These are phyloP conservation scores for Anacardium occidentale DNA, from an alignment of 345 rosid species.

Conservation along the genomic window DNA sequence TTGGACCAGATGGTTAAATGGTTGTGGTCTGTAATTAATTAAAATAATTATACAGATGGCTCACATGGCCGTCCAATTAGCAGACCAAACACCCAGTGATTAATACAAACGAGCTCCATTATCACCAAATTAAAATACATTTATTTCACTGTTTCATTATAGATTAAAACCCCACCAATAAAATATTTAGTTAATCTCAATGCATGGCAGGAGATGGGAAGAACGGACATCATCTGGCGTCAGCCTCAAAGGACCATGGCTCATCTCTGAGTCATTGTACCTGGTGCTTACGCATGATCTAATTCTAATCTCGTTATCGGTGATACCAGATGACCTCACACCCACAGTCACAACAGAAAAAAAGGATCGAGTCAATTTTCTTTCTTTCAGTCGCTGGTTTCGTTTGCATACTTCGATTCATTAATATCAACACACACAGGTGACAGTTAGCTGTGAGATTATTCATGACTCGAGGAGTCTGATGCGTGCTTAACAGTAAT, in stretches of 20 bases:
- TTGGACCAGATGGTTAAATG: conserved; percentile 3
- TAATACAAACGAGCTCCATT: neutral
- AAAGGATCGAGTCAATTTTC: too few relatives aligned
- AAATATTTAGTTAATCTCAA: too few relatives aligned
- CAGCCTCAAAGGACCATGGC: neutral
- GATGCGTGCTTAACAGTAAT: neutral
- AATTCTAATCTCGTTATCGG: conserved; percentile 12
- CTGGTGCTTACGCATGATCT: conserved; percentile 24
- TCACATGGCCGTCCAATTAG: neutral
- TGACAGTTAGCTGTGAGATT: too few relatives aligned
- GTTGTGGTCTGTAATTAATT: too few relatives aligned
- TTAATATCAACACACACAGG: neutral
- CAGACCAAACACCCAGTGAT: conserved; percentile 16
- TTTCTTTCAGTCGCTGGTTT: too few relatives aligned
- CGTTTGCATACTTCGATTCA: neutral
- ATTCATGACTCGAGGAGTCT: neutral
- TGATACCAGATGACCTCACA: neutral
- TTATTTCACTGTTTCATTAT: too few relatives aligned
- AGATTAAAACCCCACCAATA: too few relatives aligned
- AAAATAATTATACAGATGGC: too few relatives aligned
- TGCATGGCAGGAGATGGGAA: too few relatives aligned
- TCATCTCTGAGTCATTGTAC: conserved; percentile 23
- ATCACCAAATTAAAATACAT: neutral
- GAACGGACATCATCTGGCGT: conserved; percentile 19
- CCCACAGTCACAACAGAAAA: neutral